A percentile compares a stretch with the other conserved stretches of the same genome.
These are phyloP conservation scores for Lasiodiplodia sp. DNA, from an alignment of 2,329 filamentous ascomycete species.

Conservation along the genomic window DNA sequence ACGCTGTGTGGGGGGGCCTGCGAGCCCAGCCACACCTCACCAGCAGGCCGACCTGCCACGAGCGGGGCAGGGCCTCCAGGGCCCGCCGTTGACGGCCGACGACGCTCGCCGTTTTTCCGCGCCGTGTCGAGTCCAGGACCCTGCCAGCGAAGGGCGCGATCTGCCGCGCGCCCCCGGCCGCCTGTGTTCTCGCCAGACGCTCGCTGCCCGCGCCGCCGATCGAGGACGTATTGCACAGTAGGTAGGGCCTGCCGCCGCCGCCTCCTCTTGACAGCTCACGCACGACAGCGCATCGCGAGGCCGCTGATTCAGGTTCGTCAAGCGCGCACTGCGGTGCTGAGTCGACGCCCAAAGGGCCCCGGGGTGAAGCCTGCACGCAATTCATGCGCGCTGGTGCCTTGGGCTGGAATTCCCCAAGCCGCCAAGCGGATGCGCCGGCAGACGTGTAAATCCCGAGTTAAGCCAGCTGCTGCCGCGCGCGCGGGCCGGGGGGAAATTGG, in stretches of 20 bases:
- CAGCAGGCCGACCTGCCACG: constrained; percentile 10
- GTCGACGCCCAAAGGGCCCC: constrained; percentile 25
- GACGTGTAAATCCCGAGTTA: constrained; percentile 22
- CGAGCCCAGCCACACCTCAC: constrained; percentile 27
- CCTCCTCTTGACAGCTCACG: constrained; percentile 17
- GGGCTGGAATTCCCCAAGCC: constrained; percentile 28
- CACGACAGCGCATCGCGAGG: constrained; percentile 25
- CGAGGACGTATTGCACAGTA: constrained; percentile 10
- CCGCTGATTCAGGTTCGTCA: constrained; percentile 29
- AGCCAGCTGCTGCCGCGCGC: constrained; percentile 21
- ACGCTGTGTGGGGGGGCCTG: constrained; percentile 12
- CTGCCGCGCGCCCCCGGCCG: constrained; percentile 3
- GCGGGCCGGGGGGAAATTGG: constrained; percentile 25
- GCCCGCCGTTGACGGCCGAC: constrained; percentile 22
- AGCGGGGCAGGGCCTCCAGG: constrained; percentile 11
- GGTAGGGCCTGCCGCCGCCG: constrained; percentile 17
- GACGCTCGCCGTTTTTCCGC: constrained; percentile 6
- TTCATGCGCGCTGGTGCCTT: constrained; percentile 26
- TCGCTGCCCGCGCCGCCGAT: background rate
- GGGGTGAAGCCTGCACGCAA: constrained; percentile 19
- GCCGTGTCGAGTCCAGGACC: constrained; percentile 14
- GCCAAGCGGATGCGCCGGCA: constrained; percentile 28
- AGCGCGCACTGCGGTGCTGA: constrained; percentile 20
- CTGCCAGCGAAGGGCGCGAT: constrained; percentile 24
- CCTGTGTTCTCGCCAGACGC: background rate